Evolutionary conservation across 805 yeast species (phyloP).

Genomic region (Lachancea cidri): DNA sequence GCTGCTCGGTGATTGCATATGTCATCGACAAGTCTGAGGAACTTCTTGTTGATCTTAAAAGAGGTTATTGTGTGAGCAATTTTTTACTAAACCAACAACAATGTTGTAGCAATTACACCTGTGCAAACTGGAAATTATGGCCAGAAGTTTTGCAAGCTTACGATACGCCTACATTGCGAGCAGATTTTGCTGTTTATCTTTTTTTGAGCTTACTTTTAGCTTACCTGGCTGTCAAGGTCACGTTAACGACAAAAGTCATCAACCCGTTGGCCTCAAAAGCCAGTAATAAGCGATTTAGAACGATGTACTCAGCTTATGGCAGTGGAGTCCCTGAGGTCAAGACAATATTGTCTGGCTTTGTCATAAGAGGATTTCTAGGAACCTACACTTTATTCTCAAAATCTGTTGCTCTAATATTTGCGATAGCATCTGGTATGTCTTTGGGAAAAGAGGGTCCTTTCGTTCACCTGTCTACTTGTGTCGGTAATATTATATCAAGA

Average conservation of each 20-base stretch:
- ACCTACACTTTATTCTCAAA: constrained; percentile 46
- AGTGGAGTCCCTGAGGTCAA: constrained; percentile 61
- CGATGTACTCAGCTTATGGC: constrained; percentile 49
- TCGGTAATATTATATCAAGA: constrained; percentile 50
- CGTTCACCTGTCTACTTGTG: constrained; percentile 55
- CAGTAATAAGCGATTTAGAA: constrained; percentile 9
- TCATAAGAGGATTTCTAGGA: constrained; percentile 49
- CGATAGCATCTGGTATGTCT: constrained; percentile 53
- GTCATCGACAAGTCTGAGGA: constrained; percentile 44
- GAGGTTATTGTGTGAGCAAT: constrained; percentile 45
- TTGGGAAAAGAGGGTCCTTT: constrained; percentile 61
- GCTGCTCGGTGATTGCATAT: constrained; percentile 47
- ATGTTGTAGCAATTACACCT: constrained; percentile 34
- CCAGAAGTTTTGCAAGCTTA: constrained; percentile 20
- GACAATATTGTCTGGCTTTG: constrained; percentile 54
- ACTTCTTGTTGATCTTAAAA: constrained; percentile 44
- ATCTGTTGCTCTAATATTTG: constrained; percentile 43
- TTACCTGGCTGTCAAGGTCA: constrained; percentile 38
- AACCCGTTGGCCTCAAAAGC: constrained; percentile 20
- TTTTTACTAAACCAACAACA: constrained; percentile 40
- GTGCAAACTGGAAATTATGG: constrained; percentile 41
- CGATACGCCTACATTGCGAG: constrained; percentile 1
- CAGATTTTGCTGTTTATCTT: constrained; percentile 37
- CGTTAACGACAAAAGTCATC: constrained; percentile 42
- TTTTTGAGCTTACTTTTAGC: constrained; percentile 40